A percentile compares a stretch with the other conserved stretches of the same genome.
Evolutionary conservation across 139 green algal species (phyloP).

Genomic region (Chlorella vulgaris): DNA sequence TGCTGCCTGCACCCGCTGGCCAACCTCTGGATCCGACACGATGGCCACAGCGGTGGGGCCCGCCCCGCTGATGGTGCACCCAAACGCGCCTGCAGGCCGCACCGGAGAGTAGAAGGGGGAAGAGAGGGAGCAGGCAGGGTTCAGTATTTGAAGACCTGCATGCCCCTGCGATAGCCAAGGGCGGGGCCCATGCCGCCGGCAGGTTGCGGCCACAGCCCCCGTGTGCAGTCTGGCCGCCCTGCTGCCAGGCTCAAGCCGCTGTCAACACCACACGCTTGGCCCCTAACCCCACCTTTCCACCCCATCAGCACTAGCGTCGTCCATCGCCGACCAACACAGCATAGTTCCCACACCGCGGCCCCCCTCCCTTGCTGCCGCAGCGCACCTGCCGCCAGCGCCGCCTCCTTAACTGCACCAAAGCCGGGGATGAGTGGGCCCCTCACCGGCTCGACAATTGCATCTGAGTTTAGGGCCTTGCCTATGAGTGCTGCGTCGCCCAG

Average conservation of each 20-base stretch:
- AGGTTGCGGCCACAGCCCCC: no score
- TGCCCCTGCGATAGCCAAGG: no score
- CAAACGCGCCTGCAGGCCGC: conserved; percentile 78
- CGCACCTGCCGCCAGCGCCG: conserved; percentile 79
- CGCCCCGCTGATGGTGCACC: conserved; percentile 96
- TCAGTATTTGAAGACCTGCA: no score
- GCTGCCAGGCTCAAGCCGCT: no score
- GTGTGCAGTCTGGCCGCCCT: no score
- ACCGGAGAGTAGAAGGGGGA: background rate
- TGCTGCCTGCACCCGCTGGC: conserved; percentile 69
- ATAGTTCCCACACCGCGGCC: background rate
- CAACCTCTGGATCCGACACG: conserved; percentile 67
- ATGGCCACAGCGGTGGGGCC: conserved; percentile 96
- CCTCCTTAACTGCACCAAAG: conserved; percentile 89
- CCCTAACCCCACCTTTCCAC: no score
- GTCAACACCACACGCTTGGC: no score
- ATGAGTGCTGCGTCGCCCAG: conserved; percentile 76
- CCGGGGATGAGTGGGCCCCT: conserved; percentile 92
- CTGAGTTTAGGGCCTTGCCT: conserved; percentile 82
- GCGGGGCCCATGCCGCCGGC: no score
- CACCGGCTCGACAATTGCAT: conserved; percentile 95
- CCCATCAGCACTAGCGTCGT: no score
- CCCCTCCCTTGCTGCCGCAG: background rate
- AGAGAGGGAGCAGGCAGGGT: background rate
- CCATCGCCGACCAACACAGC: no score